A percentile compares a stretch with the other conserved stretches of the same genome.
phyloP scores from a whole-genome alignment of 2,329 filamentous ascomycete genomes.

The Metarhizium guizhouense region DNA sequence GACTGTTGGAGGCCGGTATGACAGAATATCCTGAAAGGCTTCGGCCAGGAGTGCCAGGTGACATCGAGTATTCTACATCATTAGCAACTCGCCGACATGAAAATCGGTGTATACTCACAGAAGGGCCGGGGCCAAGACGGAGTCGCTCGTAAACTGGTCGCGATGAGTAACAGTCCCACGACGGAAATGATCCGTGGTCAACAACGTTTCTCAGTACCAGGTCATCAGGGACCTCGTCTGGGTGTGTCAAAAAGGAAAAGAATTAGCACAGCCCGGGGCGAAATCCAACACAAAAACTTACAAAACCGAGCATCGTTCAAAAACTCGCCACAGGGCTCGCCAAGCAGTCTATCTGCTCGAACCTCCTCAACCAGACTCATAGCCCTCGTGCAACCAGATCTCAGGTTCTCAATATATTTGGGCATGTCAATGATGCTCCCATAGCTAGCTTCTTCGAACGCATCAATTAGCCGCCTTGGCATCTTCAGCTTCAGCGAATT shows the following conservation, averaged over 20 bases:
- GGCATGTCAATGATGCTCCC: slow-evolving; percentile 40
- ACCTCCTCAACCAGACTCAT: slow-evolving; percentile 44
- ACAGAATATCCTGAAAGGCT: slow-evolving; percentile 40
- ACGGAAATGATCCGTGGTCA: slow-evolving; percentile 44
- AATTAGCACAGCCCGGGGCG: slow-evolving; percentile 7
- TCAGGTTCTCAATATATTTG: slow-evolving; percentile 32
- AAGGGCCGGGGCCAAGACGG: slow-evolving; percentile 40
- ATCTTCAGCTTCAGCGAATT: slow-evolving; percentile 37
- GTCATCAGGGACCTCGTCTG: slow-evolving; percentile 33
- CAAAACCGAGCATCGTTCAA: slow-evolving; percentile 36
- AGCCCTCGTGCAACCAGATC: slow-evolving; percentile 40
- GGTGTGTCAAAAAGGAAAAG: too few relatives aligned
- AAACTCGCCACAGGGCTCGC: slow-evolving; percentile 30
- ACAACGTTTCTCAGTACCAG: slow-evolving; percentile 32
- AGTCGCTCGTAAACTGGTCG: slow-evolving; percentile 34
- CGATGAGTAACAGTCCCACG: slow-evolving; percentile 30
- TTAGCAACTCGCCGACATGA: not conserved
- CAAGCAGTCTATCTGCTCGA: slow-evolving; percentile 34
- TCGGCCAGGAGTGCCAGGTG: slow-evolving; percentile 42
- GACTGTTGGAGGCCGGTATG: slow-evolving; percentile 37
- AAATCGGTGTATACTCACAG: slow-evolving; percentile 27
- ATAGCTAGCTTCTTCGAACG: slow-evolving; percentile 42
- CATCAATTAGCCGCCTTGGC: slow-evolving; percentile 32
- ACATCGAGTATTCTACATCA: slow-evolving; percentile 34
- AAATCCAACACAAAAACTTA: slow-evolving; percentile 20